These are phyloP conservation scores for Raffaelea albimanens DNA, from an alignment of 2,329 filamentous ascomycete genomes.

Conservation along the genomic window DNA sequence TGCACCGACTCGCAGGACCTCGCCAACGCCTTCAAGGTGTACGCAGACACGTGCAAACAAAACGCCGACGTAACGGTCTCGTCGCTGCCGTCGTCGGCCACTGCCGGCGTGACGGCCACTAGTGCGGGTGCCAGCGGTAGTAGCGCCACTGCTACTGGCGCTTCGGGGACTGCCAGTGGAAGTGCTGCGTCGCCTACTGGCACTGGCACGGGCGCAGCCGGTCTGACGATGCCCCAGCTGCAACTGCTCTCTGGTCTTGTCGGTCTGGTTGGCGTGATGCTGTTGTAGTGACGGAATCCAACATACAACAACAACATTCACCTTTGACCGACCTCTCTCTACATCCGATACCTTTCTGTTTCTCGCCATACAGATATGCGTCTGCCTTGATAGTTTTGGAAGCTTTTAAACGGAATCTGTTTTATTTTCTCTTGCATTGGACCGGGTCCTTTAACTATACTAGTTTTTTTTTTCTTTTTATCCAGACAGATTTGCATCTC, in stretches of 20 bases:
- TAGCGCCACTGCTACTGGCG: too few species aligned
- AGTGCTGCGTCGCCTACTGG: conserved; percentile 2
- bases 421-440: too few species aligned
- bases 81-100: conserved; percentile 1
- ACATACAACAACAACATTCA: too few species aligned
- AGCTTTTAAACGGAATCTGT: too few species aligned
- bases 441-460: too few species aligned
- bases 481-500: too few species aligned
- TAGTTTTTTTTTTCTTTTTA: too few species aligned
- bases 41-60: conserved; percentile 6
- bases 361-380: too few species aligned
- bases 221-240: not conserved
- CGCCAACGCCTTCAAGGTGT: conserved; percentile 4
- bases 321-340: too few species aligned
- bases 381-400: too few species aligned
- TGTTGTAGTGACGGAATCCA: not conserved
- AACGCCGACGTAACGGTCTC: conserved; percentile 4
- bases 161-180: conserved; percentile 1
- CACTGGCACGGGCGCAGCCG: not conserved
- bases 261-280: conserved; percentile 1
- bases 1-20: conserved; percentile 5
- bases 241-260: conserved; percentile 2
- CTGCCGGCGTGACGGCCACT: not conserved
- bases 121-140: not conserved
- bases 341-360: too few species aligned